Base-by-base conservation (phyloP, 371 early-diverging fungal species). In the Apophysomyces elegans region DNA sequence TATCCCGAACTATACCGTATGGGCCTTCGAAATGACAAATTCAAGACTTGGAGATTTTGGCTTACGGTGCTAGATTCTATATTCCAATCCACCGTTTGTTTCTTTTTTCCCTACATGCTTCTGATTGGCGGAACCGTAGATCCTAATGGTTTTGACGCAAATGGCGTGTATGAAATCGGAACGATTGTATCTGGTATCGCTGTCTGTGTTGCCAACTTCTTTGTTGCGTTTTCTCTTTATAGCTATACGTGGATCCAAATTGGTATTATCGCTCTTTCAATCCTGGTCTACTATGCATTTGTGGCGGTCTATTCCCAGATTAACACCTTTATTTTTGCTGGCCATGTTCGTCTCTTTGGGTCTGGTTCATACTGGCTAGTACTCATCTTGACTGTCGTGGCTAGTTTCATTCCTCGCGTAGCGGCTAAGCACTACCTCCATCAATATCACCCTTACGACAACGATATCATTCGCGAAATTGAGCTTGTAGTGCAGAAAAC, bases 1-100 rank as follows among this genome's bases (percentile, higher is more conserved):
- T 89, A 93, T 57, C 96, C 97, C 1, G 91, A 93, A 70, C 81
- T 96, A 16, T 96, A 96, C 72, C 86, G 86, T 38, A 87, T 91
- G 68, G 97, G 98, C 14, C 89, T 96, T 63, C 86, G 86, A 56
- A 90, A 95, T 67, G 86, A 85, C 58, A 85, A 93, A 57, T 98
- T 92, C 78, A 94, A 88, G 44, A 78, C 85, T 38, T 84, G 87
- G 80, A 88, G 92, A 61, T 96, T 96, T 73, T 94, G 91, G 87
- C 64, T 92, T 41, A 93, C 90, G 56, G 84, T 95, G 8, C 56
- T 91, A 32, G 96, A 97, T 69, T 93, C 90, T 0, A 75, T 96
- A 38, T 97, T 90, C 75, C 97, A 98, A 76, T 95, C 96, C 2
- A 64, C 90, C 4, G 87, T 96, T 12, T 88, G 90, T 58, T 94